Conservation (phyloP, 1,284 basidiomycete species). For the Ceratobasidium sp. region DNA sequence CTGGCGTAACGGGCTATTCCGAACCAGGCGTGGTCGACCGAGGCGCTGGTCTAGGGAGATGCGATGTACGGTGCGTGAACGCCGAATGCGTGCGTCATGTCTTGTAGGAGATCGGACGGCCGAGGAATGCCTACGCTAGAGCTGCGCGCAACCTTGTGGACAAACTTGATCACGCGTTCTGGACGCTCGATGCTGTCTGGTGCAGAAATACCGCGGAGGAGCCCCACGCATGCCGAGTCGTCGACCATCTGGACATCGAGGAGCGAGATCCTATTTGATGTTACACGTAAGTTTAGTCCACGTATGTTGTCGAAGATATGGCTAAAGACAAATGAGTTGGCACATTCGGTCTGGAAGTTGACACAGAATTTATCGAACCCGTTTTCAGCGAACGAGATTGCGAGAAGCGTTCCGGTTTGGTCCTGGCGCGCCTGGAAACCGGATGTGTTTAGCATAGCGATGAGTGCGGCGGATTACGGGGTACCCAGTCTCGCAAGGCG, state of each 20-base stretch:
- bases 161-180: conserved; percentile 79
- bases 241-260: conserved; percentile 80
- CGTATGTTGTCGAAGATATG: conserved; percentile 81
- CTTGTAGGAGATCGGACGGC: conserved; percentile 80
- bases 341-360: conserved; percentile 87
- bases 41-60: conserved; percentile 56
- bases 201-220: conserved; percentile 83
- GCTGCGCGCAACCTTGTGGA: conserved; percentile 81
- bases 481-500: conserved; percentile 66
- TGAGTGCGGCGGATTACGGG: conserved; percentile 68
- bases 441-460: conserved; percentile 83
- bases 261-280: conserved; percentile 77
- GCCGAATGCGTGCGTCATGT: conserved; percentile 78
- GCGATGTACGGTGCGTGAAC: conserved; percentile 82
- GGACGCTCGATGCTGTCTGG: conserved; percentile 76
- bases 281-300: conserved; percentile 72
- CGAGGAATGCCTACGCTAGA: conserved; percentile 77
- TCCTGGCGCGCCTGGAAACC: conserved; percentile 79
- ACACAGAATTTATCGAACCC: conserved; percentile 88
- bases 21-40: conserved; percentile 66
- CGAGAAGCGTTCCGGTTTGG: conserved; percentile 68
- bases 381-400: conserved; percentile 83
- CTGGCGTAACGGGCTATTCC: conserved; percentile 92
- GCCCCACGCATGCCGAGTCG: conserved; percentile 84
- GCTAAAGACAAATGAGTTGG: conserved; percentile 82